phyloP scores from a whole-genome alignment of 2,329 filamentous ascomycete genomes.

The Cladosporium halotolerans region DNA sequence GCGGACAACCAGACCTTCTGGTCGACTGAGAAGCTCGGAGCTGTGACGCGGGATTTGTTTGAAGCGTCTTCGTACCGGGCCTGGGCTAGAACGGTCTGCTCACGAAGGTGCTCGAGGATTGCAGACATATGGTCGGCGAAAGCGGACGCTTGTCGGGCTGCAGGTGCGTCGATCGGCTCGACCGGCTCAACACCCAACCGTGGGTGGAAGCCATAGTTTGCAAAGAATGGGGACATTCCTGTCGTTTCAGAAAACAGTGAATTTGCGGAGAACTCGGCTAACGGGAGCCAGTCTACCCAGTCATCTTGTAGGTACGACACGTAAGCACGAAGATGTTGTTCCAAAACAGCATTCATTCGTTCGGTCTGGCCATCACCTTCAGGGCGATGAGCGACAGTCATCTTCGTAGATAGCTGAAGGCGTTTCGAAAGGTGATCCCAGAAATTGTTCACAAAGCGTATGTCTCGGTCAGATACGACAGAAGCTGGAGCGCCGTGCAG shows the following conservation, averaged over 20 bases:
- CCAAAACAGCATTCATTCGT: conserved; percentile 14
- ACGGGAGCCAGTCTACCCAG: conserved; percentile 8
- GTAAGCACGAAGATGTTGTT: conserved; percentile 11
- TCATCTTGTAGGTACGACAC: conserved; percentile 9
- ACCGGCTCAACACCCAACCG: background rate
- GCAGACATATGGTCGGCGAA: background rate
- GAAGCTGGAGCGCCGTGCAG: conserved; percentile 12
- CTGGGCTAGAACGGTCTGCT: background rate
- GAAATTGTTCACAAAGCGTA: conserved; percentile 18
- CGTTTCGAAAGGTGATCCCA: conserved; percentile 14
- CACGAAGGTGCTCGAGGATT: background rate
- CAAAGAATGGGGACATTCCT: background rate
- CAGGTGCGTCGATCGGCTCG: background rate
- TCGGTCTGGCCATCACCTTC: conserved; percentile 2
- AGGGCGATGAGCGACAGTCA: conserved; percentile 10
- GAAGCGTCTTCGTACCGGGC: background rate
- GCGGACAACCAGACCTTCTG: background rate
- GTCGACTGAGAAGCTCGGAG: background rate
- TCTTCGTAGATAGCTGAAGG: conserved; percentile 2
- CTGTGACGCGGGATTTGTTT: background rate
- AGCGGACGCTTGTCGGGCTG: background rate
- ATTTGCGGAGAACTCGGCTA: background rate
- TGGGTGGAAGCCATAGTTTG: background rate
- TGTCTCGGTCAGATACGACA: conserved; percentile 16
- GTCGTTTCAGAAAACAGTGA: background rate